Conservation (phyloP, 495 filamentous ascomycete species). For the Aspergillus ostianus region DNA sequence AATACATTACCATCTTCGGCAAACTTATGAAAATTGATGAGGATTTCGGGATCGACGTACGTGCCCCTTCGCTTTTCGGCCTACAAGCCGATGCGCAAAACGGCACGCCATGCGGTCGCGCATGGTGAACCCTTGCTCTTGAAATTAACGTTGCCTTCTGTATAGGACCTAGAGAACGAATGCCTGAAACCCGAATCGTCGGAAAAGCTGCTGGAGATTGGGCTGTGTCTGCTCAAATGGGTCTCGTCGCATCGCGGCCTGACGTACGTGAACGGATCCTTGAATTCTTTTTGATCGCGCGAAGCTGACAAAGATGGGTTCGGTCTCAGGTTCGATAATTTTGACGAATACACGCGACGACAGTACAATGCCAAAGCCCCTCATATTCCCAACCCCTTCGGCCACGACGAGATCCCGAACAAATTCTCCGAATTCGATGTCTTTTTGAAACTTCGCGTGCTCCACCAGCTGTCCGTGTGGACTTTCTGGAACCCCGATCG, state of each 20-base stretch:
- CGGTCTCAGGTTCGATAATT: slow-evolving; percentile 68
- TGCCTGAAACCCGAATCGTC: slow-evolving; percentile 76
- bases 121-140: slow-evolving; percentile 14
- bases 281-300: background rate
- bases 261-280: slow-evolving; percentile 57
- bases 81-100: background rate
- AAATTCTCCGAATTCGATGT: slow-evolving; percentile 81
- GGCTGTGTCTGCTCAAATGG: slow-evolving; percentile 85
- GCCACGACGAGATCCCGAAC: slow-evolving; percentile 66
- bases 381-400: slow-evolving; percentile 75
- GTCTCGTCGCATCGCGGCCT: slow-evolving; percentile 91
- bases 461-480: slow-evolving; percentile 90
- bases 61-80: slow-evolving; percentile 16
- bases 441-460: slow-evolving; percentile 80
- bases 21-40: slow-evolving; percentile 85
- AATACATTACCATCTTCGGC: slow-evolving; percentile 89
- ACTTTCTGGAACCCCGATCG: slow-evolving; percentile 81
- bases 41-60: slow-evolving; percentile 80
- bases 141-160: slow-evolving; percentile 3
- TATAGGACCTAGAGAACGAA: slow-evolving; percentile 84
- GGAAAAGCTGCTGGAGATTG: slow-evolving; percentile 71
- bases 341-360: slow-evolving; percentile 90
- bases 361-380: slow-evolving; percentile 86
- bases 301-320: slow-evolving; percentile 4
- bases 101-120: background rate